Conservation (phyloP, 2,329 filamentous ascomycete species). For the Fusarium coffeatum region DNA sequence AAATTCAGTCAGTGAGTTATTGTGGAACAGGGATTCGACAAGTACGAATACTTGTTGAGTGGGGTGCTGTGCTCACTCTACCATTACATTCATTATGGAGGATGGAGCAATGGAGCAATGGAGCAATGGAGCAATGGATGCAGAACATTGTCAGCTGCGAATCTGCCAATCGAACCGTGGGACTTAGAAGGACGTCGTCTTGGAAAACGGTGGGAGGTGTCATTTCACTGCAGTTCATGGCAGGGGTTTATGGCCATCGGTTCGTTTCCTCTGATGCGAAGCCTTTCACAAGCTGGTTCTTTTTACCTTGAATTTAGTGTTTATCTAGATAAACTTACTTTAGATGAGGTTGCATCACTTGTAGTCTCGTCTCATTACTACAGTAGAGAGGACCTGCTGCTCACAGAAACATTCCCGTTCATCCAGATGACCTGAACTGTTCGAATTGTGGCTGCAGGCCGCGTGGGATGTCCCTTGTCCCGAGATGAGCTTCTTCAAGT, state of each 20-base stretch:
- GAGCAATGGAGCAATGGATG: conserved; percentile 12
- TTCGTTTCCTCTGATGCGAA: conserved; percentile 9
- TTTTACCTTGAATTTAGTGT: background rate
- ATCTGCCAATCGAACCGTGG: conserved; percentile 8
- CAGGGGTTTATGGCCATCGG: conserved; percentile 18
- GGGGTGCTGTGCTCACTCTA: conserved; percentile 4
- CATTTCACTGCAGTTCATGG: conserved; percentile 2
- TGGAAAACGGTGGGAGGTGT: conserved; percentile 15
- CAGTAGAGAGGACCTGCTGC: background rate
- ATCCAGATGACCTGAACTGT: conserved; percentile 7
- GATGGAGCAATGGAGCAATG: conserved; percentile 1
- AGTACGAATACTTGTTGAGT: conserved; percentile 31
- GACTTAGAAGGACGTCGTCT: conserved; percentile 12
- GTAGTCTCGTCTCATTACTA: background rate
- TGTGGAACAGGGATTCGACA: conserved; percentile 1
- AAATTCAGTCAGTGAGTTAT: background rate
- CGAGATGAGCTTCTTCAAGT: conserved; percentile 23
- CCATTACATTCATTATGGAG: background rate
- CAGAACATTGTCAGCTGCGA: conserved; percentile 38
- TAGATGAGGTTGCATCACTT: background rate
- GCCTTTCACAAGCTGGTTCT: conserved; percentile 20
- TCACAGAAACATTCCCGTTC: background rate
- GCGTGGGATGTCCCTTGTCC: conserved; percentile 26
- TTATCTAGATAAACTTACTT: background rate
- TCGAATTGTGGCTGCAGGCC: background rate